phyloP scores from a whole-genome alignment of 805 yeast genomes.

The Nakazawaea peltata region DNA sequence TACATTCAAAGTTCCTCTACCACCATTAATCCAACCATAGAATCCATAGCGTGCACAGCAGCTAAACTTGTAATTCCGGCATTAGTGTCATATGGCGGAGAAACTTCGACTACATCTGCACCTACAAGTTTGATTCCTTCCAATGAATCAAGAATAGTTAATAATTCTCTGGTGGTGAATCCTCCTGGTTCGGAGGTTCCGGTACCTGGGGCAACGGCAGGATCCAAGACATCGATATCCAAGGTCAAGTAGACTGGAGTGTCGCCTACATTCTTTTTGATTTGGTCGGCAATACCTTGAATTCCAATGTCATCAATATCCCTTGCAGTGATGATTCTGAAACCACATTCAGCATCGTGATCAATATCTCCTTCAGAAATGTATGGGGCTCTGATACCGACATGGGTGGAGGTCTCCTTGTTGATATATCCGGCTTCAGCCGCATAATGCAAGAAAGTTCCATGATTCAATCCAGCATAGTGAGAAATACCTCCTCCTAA shows the following conservation, averaged over 20 bases:
- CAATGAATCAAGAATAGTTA: constrained; percentile 49
- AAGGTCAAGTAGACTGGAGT: constrained; percentile 37
- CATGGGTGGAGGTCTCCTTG: constrained; percentile 43
- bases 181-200: constrained; percentile 81
- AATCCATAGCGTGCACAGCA: constrained; percentile 56
- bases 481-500: constrained; percentile 56
- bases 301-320: constrained; percentile 36
- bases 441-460: constrained; percentile 65
- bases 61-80: constrained; percentile 56
- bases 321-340: constrained; percentile 34
- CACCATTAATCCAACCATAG: constrained; percentile 37
- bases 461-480: constrained; percentile 57
- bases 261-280: constrained; percentile 27
- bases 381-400: constrained; percentile 60
- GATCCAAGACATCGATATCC: constrained; percentile 63
- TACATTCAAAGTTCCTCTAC: constrained; percentile 16
- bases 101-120: constrained; percentile 70
- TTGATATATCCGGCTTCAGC: constrained; percentile 55
- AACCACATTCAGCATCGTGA: constrained; percentile 47
- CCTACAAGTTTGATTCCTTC: constrained; percentile 59
- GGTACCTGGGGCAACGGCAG: constrained; percentile 69
- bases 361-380: constrained; percentile 23
- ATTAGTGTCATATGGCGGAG: constrained; percentile 56
- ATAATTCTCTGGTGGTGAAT: constrained; percentile 56
- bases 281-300: constrained; percentile 25